These are phyloP conservation scores for Saksenaea oblongispora DNA, from an alignment of 371 early-diverging fungal species.

Conservation along the genomic window DNA sequence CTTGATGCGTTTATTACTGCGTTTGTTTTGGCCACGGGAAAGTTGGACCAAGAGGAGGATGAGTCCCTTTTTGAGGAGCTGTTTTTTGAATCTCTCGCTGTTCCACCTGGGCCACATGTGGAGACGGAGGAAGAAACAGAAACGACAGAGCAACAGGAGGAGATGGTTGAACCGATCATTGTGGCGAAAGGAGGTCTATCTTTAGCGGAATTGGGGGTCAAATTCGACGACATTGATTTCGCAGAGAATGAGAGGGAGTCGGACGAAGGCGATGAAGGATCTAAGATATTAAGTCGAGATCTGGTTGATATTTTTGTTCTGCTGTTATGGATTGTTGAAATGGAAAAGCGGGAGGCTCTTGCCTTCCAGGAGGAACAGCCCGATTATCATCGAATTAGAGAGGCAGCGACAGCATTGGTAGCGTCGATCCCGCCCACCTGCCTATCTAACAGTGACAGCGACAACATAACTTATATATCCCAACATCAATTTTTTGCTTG, in stretches of 20 bases:
- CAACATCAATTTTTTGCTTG: conserved; percentile 33
- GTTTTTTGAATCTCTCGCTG: conserved; percentile 47
- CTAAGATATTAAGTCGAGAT: conserved; percentile 30
- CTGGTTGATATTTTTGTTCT: conserved; percentile 31
- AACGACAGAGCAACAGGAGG: neutral
- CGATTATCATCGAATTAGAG: conserved; percentile 11
- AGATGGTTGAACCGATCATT: neutral
- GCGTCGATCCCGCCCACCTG: conserved; percentile 17
- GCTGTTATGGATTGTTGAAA: conserved; percentile 39
- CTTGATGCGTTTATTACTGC: conserved; percentile 45
- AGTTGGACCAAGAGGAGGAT: conserved; percentile 26
- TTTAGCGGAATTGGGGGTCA: conserved; percentile 40
- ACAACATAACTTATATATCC: conserved; percentile 19
- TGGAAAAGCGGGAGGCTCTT: conserved; percentile 21
- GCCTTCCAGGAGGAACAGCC: neutral
- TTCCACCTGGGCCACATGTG: conserved; percentile 19
- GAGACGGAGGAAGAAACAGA: neutral
- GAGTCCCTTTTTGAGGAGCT: conserved; percentile 27
- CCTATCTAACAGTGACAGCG: conserved; percentile 2
- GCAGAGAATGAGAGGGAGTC: neutral
- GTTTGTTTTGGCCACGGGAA: conserved; percentile 36
- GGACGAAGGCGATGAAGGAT: conserved; percentile 5
- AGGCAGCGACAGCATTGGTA: conserved; percentile 8
- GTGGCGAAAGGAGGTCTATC: conserved; percentile 24
- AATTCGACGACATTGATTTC: conserved; percentile 38